Percentiles rank a stretch among this genome's conserved stretches.
Conservation (phyloP, 2,329 filamentous ascomycete species). For the Colletotrichum eleusines region DNA sequence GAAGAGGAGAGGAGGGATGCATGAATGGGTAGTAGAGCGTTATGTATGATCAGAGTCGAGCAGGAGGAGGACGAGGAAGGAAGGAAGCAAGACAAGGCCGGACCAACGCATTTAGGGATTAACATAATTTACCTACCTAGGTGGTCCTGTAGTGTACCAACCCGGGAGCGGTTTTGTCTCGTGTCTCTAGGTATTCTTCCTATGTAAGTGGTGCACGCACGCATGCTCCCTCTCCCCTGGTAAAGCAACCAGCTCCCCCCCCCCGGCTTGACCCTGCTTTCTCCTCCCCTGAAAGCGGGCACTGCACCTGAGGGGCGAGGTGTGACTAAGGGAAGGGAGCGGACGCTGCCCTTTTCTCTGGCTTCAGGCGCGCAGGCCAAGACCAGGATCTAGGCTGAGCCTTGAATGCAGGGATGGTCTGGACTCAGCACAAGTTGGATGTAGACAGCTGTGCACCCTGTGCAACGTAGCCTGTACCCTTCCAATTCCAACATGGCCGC, state of each 20-base stretch:
- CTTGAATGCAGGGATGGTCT: slow-evolving; percentile 34
- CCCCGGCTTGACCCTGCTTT: not conserved
- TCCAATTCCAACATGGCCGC: slow-evolving; percentile 30
- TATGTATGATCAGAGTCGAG: slow-evolving; percentile 16
- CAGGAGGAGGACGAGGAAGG: too few species aligned
- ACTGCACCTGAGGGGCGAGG: not conserved
- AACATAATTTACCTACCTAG: not conserved
- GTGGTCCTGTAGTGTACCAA: slow-evolving; percentile 5
- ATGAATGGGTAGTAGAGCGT: not conserved
- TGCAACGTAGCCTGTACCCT: not conserved
- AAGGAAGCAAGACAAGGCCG: not conserved
- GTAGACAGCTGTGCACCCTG: slow-evolving; percentile 26
- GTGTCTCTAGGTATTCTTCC: slow-evolving; percentile 2
- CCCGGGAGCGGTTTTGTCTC: slow-evolving; percentile 14
- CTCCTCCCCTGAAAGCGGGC: slow-evolving; percentile 8
- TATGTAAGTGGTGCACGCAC: not conserved
- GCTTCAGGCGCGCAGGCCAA: slow-evolving; percentile 18
- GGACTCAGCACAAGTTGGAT: slow-evolving; percentile 19
- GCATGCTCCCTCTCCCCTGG: not conserved
- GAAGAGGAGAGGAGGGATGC: not conserved
- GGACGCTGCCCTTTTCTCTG: slow-evolving; percentile 11
- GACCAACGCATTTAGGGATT: slow-evolving; percentile 7
- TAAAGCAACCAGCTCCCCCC: not conserved
- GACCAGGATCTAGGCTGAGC: slow-evolving; percentile 31
- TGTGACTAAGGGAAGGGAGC: not conserved